Evolutionary conservation across 345 rosid genomes (phyloP).

Genomic region (Lepidium africanum): DNA sequence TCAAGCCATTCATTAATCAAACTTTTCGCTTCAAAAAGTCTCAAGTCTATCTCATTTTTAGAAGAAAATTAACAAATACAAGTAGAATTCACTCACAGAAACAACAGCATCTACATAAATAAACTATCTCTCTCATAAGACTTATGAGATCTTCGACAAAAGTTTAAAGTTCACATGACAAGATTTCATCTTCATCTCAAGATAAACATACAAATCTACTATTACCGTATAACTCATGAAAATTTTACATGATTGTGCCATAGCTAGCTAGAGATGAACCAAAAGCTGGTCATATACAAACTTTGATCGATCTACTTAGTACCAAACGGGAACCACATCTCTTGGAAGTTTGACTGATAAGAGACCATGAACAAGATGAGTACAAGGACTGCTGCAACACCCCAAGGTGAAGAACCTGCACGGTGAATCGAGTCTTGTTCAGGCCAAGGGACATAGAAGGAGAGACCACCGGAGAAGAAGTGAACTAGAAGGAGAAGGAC

Average conservation of each 20-base stretch:
- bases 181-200: background rate
- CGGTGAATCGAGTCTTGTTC: conserved; percentile 43
- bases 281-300: background rate
- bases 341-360: conserved; percentile 47
- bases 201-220: background rate
- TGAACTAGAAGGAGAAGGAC: conserved; percentile 37
- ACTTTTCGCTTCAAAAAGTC: background rate
- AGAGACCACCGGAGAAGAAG: conserved; percentile 33
- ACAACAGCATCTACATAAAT: background rate
- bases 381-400: conserved; percentile 45
- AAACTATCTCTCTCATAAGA: background rate
- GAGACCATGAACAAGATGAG: conserved; percentile 46
- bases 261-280: conserved; percentile 10
- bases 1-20: background rate
- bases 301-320: conserved; percentile 7
- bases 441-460: conserved; percentile 34
- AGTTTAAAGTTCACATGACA: background rate
- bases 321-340: conserved; percentile 55
- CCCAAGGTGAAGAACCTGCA: conserved; percentile 59
- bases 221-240: background rate
- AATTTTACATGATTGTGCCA: conserved; percentile 8
- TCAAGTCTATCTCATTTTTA: background rate
- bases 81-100: background rate
- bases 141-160: background rate
- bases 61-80: background rate